Conservation (phyloP, 306 rosid genomes). For the Dalbergia oliveri region DNA sequence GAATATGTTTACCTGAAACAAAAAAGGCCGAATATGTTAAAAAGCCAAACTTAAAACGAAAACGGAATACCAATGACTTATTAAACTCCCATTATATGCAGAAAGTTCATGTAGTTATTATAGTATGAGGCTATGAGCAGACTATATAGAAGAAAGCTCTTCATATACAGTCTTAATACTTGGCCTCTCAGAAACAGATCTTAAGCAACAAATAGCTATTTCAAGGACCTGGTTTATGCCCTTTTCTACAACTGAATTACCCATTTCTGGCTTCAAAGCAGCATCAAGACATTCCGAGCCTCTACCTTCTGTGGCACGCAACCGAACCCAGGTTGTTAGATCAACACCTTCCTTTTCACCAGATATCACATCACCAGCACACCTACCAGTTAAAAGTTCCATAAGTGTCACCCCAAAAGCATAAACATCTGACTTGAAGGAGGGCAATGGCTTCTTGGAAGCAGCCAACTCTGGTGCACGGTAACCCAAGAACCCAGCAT, state of each 20-base stretch:
- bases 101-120: constrained; percentile 14
- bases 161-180: constrained; percentile 71
- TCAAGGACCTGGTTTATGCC: constrained; percentile 73
- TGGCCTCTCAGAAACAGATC: constrained; percentile 65
- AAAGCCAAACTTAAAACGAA: constrained; percentile 33
- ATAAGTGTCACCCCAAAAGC: constrained; percentile 39
- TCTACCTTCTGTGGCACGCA: constrained; percentile 63
- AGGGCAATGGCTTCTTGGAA: constrained; percentile 78
- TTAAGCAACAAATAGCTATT: constrained; percentile 62
- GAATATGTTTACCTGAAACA: too few species aligned
- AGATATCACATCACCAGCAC: constrained; percentile 73
- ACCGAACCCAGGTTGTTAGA: constrained; percentile 69
- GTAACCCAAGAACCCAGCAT: constrained; percentile 78
- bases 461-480: constrained; percentile 83
- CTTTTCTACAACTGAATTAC: constrained; percentile 61
- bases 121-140: constrained; percentile 16
- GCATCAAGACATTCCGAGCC: constrained; percentile 69
- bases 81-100: constrained; percentile 46
- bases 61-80: constrained; percentile 55
- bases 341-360: constrained; percentile 64
- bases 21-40: constrained; percentile 17
- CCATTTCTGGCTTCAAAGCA: constrained; percentile 57
- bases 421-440: constrained; percentile 80
- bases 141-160: constrained; percentile 71
- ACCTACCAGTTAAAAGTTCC: constrained; percentile 78